Conservation (phyloP, 2,329 filamentous ascomycete genomes). For the Beauveria australis region DNA sequence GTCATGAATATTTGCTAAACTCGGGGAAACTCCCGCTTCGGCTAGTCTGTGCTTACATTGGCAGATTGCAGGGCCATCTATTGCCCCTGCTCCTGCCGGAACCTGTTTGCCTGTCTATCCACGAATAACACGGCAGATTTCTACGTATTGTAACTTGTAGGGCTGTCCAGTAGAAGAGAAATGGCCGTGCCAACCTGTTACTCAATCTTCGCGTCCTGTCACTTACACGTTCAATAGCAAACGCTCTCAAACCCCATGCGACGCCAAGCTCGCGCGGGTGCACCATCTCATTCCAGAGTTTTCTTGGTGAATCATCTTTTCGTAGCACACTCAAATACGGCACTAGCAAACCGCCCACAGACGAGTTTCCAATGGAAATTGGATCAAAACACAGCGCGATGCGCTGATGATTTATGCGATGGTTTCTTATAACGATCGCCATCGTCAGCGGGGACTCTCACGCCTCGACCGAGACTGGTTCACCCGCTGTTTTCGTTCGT, state of each 20-base stretch:
- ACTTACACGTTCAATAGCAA: background rate
- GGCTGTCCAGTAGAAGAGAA: background rate
- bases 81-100: background rate
- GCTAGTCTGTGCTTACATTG: background rate
- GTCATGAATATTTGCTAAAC: too few relatives aligned
- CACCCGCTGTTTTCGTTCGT: background rate
- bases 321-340: background rate
- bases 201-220: background rate
- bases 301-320: background rate
- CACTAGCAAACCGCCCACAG: background rate
- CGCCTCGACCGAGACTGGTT: background rate
- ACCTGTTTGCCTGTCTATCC: too few relatives aligned
- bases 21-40: background rate
- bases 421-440: conserved; percentile 1
- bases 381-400: background rate
- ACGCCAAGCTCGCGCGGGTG: background rate
- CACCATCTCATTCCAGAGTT: background rate
- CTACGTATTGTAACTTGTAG: background rate
- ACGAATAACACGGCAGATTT: background rate
- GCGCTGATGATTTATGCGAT: background rate
- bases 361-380: background rate
- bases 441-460: background rate
- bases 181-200: background rate
- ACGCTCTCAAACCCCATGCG: background rate
- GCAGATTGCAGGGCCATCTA: background rate